phyloP scores from a whole-genome alignment of 2,329 filamentous ascomycete species.

The Diplodia corticola region DNA sequence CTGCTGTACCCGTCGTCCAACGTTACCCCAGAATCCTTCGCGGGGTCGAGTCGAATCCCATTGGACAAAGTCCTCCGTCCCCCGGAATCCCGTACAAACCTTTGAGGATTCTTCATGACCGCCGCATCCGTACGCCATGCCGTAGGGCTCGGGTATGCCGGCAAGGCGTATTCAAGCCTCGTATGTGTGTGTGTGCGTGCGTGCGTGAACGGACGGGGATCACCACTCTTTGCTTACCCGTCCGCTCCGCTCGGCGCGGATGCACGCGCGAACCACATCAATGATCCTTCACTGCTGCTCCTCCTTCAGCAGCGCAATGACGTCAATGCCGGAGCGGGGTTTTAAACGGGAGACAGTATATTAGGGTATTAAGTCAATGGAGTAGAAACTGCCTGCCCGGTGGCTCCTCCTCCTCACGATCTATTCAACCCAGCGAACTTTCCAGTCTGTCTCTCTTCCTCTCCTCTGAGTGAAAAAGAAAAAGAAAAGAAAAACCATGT shows the following conservation, averaged over 20 bases:
- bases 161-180: neutral
- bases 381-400: no score
- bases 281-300: constrained; percentile 3
- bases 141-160: neutral
- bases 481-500: no score
- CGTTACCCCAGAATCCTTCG: neutral
- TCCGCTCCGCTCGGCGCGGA: no score
- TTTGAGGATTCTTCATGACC: neutral
- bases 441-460: neutral
- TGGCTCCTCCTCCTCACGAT: neutral
- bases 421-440: neutral
- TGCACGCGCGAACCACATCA: neutral
- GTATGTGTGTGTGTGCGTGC: no score
- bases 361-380: no score
- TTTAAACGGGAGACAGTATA: neutral
- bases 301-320: constrained; percentile 5
- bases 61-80: neutral
- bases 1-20: neutral
- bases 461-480: no score
- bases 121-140: neutral
- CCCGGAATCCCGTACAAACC: neutral
- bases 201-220: no score
- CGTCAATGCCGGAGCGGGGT: neutral
- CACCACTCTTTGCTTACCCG: neutral
- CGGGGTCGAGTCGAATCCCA: neutral